Base-by-base conservation (phyloP, 371 early-diverging fungal species). In the Apophysomyces elegans region DNA sequence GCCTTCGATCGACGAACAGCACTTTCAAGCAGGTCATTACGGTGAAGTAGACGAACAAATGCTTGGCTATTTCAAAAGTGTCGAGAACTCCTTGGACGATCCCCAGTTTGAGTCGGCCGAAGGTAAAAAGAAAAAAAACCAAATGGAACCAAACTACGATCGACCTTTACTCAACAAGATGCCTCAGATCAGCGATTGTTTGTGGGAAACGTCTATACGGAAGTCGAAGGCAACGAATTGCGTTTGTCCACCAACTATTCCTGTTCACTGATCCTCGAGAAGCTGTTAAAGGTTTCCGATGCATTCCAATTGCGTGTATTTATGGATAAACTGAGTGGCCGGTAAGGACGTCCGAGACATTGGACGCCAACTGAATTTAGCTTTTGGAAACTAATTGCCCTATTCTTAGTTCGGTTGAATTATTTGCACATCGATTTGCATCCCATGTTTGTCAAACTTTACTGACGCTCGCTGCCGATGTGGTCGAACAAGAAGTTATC, bases 401-500 rank as follows among this genome's bases (percentile, higher is more conserved):
- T 14, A 7, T 21, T 39, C 21, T 6, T 70, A 88, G 87, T 58
- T 85, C 84, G 37, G 70, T 88, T 21, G 85, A 86, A 64, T 78
- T 94, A 47, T 91, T 92, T 50, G 83, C 88, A 5, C 93, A 95
- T 74, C 89, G 91, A 57, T 94, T 92, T 64, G 94, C 91, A 5
- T 94, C 94, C 3, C 96, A 95, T 59, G 94, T 93, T 2, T 84
- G 86, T 58, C 96, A 95, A 73, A 91, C 93, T 4, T 66, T 93
- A 9, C 70, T 94, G 59, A 82, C 86, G 0, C 72, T 93, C 7
- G 85, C 87, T n/a, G 89, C 91, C 0, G 88, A 88, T 60, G 84
- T 89, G 12, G 84, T 94, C 8, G 92, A 93, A 59, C 78, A 88
- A 37, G 94, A 94, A 69, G 85, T 90, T 45, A 74, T 66, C 16